Evolutionary conservation across 805 yeast species (phyloP).

Genomic region (Lipomyces yamadae): DNA sequence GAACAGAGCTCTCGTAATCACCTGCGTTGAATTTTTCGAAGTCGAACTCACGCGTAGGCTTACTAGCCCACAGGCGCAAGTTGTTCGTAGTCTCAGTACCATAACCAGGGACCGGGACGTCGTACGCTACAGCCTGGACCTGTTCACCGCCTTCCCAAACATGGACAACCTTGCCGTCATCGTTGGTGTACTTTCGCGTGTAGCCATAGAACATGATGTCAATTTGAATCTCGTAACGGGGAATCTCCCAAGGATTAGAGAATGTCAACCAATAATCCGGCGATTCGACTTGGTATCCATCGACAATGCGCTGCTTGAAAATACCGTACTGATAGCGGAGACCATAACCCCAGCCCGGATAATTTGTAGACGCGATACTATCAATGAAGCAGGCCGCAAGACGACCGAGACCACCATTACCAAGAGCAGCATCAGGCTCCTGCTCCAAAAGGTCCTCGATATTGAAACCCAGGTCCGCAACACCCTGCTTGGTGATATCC

Average conservation of each 20-base stretch:
- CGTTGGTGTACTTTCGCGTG: conserved; percentile 58
- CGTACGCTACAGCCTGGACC: conserved; percentile 86
- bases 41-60: conserved; percentile 89
- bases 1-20: conserved; percentile 83
- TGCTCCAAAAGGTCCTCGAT: conserved; percentile 82
- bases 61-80: conserved; percentile 86
- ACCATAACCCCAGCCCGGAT: conserved; percentile 97
- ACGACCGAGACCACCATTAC: conserved; percentile 95
- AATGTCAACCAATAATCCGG: conserved; percentile 94
- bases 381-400: conserved; percentile 94
- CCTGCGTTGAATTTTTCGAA: conserved; percentile 89
- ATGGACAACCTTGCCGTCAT: conserved; percentile 62
- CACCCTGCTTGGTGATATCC: conserved; percentile 58
- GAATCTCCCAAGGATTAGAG: conserved; percentile 93
- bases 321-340: conserved; percentile 92
- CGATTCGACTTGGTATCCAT: conserved; percentile 91
- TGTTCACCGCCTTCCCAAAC: conserved; percentile 89
- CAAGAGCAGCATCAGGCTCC: conserved; percentile 93
- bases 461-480: conserved; percentile 79
- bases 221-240: conserved; percentile 81
- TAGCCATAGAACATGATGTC: conserved; percentile 91
- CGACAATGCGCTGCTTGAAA: conserved; percentile 83
- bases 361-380: conserved; percentile 81
- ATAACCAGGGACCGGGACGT: conserved; percentile 91
- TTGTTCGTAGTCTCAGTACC: conserved; percentile 78